Evolutionary conservation across 768 basidiomycete genomes (phyloP), one percentile per base, ranked within the genome.

Genomic region (Boletus rubescentipes): DNA sequence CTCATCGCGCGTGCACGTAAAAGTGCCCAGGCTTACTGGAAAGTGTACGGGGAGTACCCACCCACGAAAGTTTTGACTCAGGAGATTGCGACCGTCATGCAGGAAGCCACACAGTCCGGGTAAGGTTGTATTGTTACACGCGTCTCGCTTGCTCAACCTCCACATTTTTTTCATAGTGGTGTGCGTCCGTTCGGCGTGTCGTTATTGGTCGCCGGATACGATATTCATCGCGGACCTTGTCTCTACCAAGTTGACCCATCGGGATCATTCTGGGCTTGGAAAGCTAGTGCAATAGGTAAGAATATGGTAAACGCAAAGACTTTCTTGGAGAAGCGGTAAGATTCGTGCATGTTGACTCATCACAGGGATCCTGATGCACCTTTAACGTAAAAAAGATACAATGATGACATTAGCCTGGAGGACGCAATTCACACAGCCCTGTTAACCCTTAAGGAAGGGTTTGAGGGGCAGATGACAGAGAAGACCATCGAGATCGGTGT

Each of bases 281-380:
- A 99, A 71, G 97, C 97, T 9, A 96, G 93, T 68, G 97, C 97
- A 11, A 99, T 98, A 63, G 97, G 97, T 37, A 99, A 99, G 78
- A 98, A 98, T 74, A 98, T 98, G 93, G 86, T 94, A 42, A 99
- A 99, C 65, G 97, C 95, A 34, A 99, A 99, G 75, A 99, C 97
- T 9, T 99, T 99, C 75, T 73, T 99, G 61, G 97, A 99, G 75
- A 99, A 99, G 75, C 86, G 97, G 93, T 94, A 61, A 65, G 85
- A 73, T 48, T 60, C 56, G 52, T 44, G 57, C 65, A 60, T 60
- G 61, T 57, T 63, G 64, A 49, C 49, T 59, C 54, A 59, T 51
- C 60, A 61, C 42, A 54, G 46, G 51, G 29, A 50, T 48, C 34
- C 53, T 59, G 46, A 57, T 58, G 38, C 39, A 40, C 53, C 39